These are phyloP conservation scores for Tetrastigma voinierianum DNA, from an alignment of 164 flowering plant species.

Conservation along the genomic window DNA sequence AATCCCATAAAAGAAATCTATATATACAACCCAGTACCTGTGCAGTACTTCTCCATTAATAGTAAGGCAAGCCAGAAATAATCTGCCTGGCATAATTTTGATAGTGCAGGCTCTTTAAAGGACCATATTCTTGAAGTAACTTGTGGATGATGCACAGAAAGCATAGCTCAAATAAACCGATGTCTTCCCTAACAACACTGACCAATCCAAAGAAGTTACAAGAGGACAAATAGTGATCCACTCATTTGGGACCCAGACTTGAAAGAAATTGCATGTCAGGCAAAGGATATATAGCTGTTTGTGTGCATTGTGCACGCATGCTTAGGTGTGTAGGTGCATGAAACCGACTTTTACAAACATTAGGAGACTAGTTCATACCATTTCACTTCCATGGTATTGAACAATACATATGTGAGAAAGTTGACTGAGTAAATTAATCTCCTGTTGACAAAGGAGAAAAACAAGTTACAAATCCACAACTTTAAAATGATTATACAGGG, in stretches of 20 bases:
- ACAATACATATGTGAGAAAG: constrained; percentile 85
- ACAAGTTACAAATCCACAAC: neutral
- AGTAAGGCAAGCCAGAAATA: constrained; percentile 65
- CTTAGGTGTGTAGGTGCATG: neutral
- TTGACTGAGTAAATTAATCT: constrained; percentile 78
- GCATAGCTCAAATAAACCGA: constrained; percentile 75
- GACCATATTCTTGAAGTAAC: constrained; percentile 69
- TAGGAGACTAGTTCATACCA: constrained; percentile 44
- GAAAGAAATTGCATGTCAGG: neutral
- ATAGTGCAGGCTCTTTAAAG: constrained; percentile 73
- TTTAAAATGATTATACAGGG: neutral
- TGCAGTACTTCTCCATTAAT: constrained; percentile 67
- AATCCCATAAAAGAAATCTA: neutral
- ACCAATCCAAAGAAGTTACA: neutral
- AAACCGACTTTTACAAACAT: neutral
- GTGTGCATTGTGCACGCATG: no score
- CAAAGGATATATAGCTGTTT: no score
- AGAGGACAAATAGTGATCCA: neutral
- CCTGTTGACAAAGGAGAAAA: constrained; percentile 52
- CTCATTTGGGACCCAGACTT: neutral
- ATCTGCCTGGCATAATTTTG: constrained; percentile 75
- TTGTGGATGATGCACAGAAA: constrained; percentile 80
- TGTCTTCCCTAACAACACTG: constrained; percentile 45
- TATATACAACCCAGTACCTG: constrained; percentile 32
- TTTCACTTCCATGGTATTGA: constrained; percentile 81